A percentile compares a stretch with the other conserved stretches of the same genome.
Conservation (phyloP, 2,329 filamentous ascomycete genomes). For the Stemphylium beticola region DNA sequence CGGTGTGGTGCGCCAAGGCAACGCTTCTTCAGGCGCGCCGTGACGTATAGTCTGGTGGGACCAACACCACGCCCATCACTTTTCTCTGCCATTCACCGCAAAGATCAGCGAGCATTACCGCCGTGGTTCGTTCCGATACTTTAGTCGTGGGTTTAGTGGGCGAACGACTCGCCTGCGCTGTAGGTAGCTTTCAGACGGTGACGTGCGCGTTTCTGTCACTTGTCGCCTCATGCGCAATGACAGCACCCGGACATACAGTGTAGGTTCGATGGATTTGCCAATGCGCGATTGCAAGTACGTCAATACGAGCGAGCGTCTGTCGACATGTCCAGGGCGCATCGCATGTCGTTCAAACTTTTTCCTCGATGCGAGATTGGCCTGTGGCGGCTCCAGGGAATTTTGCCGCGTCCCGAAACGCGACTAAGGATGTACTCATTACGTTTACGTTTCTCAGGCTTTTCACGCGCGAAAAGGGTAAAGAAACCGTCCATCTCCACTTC, state of each 20-base stretch:
- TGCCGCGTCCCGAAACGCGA: conserved; percentile 11
- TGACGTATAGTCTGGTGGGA: conserved; percentile 21
- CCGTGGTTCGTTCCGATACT: conserved; percentile 13
- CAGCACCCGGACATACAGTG: background rate
- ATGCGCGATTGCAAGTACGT: background rate
- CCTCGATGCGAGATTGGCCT: background rate
- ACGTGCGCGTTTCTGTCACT: background rate
- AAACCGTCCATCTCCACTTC: conserved; percentile 6
- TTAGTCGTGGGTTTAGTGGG: conserved; percentile 1
- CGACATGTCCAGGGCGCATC: background rate
- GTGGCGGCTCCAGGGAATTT: conserved; percentile 4
- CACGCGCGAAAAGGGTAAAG: conserved; percentile 7
- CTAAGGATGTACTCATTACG: conserved; percentile 13
- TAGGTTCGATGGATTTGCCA: background rate
- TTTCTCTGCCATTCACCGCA: conserved; percentile 10
- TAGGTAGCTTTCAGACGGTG: background rate
- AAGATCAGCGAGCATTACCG: conserved; percentile 17
- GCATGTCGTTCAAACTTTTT: background rate
- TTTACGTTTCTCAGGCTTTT: conserved; percentile 11
- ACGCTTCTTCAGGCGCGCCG: conserved; percentile 13
- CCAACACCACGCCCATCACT: conserved; percentile 4
- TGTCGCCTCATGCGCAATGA: conserved; percentile 6
- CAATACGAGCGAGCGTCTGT: background rate
- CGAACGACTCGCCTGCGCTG: background rate
- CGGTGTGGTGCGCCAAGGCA: conserved; percentile 10